Evolutionary conservation across 106 monocot genomes (phyloP).

Genomic region (Dioscorea alata): DNA sequence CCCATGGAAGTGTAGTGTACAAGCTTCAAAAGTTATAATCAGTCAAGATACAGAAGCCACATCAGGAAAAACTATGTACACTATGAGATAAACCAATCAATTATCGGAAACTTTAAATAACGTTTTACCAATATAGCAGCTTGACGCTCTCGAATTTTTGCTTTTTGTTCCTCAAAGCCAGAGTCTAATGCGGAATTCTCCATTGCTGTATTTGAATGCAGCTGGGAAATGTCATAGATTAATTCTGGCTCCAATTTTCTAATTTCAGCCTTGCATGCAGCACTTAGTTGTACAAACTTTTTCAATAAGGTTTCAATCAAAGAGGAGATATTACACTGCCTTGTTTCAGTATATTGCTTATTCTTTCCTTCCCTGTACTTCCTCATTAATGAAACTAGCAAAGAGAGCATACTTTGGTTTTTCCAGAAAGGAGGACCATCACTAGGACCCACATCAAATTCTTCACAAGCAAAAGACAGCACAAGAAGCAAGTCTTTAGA

Average conservation of each 20-base stretch:
- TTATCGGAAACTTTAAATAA: too few species aligned
- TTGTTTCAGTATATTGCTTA: conserved; percentile 31
- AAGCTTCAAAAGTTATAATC: too few species aligned
- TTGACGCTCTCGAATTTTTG: conserved; percentile 74
- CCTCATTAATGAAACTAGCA: conserved; percentile 60
- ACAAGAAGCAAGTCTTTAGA: conserved; percentile 31
- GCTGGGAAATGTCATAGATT: conserved; percentile 18
- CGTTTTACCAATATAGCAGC: conserved; percentile 78
- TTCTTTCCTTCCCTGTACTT: conserved; percentile 63
- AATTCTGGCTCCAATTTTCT: conserved; percentile 60
- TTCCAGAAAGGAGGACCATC: conserved; percentile 22
- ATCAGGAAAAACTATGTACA: too few species aligned
- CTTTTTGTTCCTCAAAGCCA: conserved; percentile 38
- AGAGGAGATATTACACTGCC: conserved; percentile 44
- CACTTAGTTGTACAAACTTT: conserved; percentile 63
- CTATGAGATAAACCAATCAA: too few species aligned
- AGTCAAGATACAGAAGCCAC: too few species aligned
- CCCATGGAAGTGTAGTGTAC: too few species aligned
- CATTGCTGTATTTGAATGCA: conserved; percentile 4
- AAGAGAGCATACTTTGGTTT: conserved; percentile 65
- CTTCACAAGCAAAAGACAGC: conserved; percentile 46
- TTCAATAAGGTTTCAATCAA: conserved; percentile 66
- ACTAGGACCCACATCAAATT: conserved; percentile 22
- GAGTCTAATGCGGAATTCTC: conserved; percentile 21
- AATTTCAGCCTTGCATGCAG: conserved; percentile 45